A percentile compares a stretch with the other conserved stretches of the same genome.
Conservation (phyloP, 108 stramenopile genomes). For the Fistulifera pelliculosa region DNA sequence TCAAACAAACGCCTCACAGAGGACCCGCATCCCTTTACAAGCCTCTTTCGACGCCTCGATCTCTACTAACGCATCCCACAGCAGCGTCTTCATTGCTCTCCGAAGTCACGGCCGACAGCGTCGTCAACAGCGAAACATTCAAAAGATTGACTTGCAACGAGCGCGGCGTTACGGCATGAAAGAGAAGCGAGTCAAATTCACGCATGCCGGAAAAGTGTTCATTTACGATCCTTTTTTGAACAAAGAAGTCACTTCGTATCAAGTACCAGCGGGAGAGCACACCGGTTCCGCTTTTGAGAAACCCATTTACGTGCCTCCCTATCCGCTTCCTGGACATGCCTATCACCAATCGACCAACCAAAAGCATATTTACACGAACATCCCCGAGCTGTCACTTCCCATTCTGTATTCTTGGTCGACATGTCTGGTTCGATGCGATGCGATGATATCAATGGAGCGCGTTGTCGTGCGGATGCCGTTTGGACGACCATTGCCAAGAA, state of each 20-base stretch:
- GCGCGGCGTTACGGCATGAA: constrained; percentile 40
- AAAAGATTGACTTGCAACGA: constrained; percentile 37
- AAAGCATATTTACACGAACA: constrained; percentile 4
- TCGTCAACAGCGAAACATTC: constrained; percentile 34
- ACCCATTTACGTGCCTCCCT: constrained; percentile 22
- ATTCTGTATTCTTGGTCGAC: constrained; percentile 47
- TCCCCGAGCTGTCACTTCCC: constrained; percentile 9
- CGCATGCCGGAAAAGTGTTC: constrained; percentile 36
- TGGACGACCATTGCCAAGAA: constrained; percentile 41
- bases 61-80: constrained; percentile 30
- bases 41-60: constrained; percentile 15
- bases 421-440: constrained; percentile 37
- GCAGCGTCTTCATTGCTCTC: neutral
- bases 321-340: constrained; percentile 12
- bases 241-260: constrained; percentile 30
- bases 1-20: neutral
- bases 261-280: neutral
- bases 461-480: constrained; percentile 42
- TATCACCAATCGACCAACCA: neutral
- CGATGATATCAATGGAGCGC: constrained; percentile 38
- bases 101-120: constrained; percentile 27
- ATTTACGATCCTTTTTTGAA: constrained; percentile 29
- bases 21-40: neutral
- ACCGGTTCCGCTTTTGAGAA: constrained; percentile 23
- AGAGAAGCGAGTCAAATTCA: constrained; percentile 36